Evolutionary conservation across 371 early-diverging fungal species (phyloP).

Genomic region (Rhizopus arrhizus): DNA sequence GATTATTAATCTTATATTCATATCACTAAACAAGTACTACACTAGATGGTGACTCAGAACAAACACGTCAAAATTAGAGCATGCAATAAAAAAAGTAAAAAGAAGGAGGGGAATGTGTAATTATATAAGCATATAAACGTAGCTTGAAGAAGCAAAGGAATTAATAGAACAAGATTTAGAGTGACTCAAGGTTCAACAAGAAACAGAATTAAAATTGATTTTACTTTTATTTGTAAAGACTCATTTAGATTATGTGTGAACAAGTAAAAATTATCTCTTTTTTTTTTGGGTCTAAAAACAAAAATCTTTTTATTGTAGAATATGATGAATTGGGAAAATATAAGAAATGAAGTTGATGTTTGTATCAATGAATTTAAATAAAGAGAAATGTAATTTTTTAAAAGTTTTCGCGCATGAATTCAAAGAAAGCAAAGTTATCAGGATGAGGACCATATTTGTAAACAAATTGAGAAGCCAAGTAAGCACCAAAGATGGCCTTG

Average conservation of each 20-base stretch:
- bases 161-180: conserved; percentile 70
- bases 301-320: conserved; percentile 9
- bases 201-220: conserved; percentile 71
- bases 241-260: conserved; percentile 72
- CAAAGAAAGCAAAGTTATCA: conserved; percentile 97
- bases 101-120: too few species aligned
- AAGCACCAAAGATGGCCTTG: conserved; percentile 95
- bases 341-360: conserved; percentile 18
- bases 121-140: not conserved
- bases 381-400: not conserved
- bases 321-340: conserved; percentile 14
- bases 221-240: conserved; percentile 72
- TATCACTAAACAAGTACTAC: too few species aligned
- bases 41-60: too few species aligned
- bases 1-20: too few species aligned
- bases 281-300: not conserved
- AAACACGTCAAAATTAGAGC: too few species aligned
- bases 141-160: conserved; percentile 70
- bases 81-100: too few species aligned
- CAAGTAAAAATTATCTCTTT: conserved; percentile 41
- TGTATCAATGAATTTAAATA: not conserved
- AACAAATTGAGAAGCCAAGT: conserved; percentile 91
- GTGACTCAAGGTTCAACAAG: conserved; percentile 80
- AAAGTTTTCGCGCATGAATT: conserved; percentile 77
- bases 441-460: conserved; percentile 95